Evolutionary conservation across 176 grass and related monocot species (phyloP).

Genomic region (Raddia distichophylla): DNA sequence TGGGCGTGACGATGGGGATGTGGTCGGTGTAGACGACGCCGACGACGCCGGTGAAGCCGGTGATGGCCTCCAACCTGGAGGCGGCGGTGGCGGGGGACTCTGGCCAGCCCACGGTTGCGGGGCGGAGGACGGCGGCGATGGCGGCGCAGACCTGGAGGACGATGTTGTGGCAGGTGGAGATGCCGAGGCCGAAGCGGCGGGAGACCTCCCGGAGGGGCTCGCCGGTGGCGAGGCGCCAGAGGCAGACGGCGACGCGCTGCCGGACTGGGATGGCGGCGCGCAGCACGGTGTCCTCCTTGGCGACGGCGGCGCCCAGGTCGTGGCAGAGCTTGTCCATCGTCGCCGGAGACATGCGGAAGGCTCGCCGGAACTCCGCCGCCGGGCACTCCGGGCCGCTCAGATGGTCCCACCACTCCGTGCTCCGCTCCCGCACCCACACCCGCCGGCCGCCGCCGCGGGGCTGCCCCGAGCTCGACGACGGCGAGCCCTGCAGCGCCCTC

Average conservation of each 20-base stretch:
- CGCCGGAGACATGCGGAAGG: constrained; percentile 75
- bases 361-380: constrained; percentile 68
- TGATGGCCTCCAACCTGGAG: constrained; percentile 40
- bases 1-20: constrained; percentile 67
- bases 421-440: constrained; percentile 66
- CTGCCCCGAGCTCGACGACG: neutral
- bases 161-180: constrained; percentile 88
- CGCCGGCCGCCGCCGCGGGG: constrained; percentile 31
- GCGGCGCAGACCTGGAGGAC: constrained; percentile 75
- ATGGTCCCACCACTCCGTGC: constrained; percentile 76
- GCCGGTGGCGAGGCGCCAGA: constrained; percentile 79
- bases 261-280: constrained; percentile 68
- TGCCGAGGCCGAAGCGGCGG: constrained; percentile 73
- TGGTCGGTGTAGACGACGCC: constrained; percentile 67
- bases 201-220: constrained; percentile 73
- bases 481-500: neutral
- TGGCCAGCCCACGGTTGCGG: constrained; percentile 57
- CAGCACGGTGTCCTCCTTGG: constrained; percentile 78
- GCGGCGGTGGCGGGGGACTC: constrained; percentile 1
- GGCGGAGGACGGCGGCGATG: constrained; percentile 56
- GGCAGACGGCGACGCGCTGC: constrained; percentile 69
- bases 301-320: constrained; percentile 54
- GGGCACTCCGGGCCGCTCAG: constrained; percentile 50
- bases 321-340: constrained; percentile 69
- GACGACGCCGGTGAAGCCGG: constrained; percentile 57